Percentiles rank a stretch among this genome's conserved stretches.
These are phyloP conservation scores for Trichomonas tenax DNA, from an alignment of 208 protist species.

Conservation along the genomic window DNA sequence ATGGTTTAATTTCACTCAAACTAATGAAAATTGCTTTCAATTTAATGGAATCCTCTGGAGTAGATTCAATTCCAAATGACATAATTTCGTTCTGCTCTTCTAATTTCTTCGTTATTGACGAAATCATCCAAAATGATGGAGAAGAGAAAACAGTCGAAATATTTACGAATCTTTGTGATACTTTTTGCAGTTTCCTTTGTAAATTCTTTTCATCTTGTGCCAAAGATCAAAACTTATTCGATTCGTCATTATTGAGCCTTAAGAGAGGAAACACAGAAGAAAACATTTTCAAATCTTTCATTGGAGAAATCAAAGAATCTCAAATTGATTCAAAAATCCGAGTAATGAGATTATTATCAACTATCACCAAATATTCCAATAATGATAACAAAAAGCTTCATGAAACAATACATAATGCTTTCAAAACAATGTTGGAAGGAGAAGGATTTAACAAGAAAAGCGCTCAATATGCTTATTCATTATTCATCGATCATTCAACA, in stretches of 20 bases:
- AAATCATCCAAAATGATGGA: too few relatives aligned
- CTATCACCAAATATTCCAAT: neutral
- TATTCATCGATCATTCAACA: neutral
- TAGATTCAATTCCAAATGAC: neutral
- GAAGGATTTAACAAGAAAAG: neutral
- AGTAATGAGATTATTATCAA: neutral
- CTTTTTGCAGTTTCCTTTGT: neutral
- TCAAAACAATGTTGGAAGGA: neutral
- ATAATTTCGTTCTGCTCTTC: neutral
- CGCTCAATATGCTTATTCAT: neutral
- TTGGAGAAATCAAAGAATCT: neutral
- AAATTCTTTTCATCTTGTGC: neutral
- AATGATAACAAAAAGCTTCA: neutral
- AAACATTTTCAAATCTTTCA: neutral
- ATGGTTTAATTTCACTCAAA: too few relatives aligned
- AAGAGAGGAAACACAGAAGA: neutral
- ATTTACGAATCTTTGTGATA: neutral
- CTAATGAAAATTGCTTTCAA: neutral
- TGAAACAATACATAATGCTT: neutral
- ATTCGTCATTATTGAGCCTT: neutral
- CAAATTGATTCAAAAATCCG: neutral
- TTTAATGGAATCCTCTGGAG: neutral
- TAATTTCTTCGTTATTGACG: neutral
- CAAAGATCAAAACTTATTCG: neutral
- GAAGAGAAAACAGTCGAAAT: too few relatives aligned